Evolutionary conservation across 108 stramenopile species (phyloP).

Genomic region (Aurantiochytrium sp.): DNA sequence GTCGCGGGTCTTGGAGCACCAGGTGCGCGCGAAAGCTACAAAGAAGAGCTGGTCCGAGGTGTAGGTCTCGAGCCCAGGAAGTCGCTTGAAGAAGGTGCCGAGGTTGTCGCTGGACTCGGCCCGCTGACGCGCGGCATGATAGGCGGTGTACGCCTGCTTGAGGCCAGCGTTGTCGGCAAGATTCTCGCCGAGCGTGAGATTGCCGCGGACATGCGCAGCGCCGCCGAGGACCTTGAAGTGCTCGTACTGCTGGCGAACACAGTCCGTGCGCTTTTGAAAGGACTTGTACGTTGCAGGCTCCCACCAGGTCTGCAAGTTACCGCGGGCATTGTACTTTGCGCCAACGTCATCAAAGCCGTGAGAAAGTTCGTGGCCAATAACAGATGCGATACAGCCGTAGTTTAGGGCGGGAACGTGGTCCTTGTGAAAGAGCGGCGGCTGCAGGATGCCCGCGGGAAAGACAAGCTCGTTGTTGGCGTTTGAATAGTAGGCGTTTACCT

Average conservation of each 20-base stretch:
- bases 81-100: neutral
- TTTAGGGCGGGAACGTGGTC: neutral
- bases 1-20: neutral
- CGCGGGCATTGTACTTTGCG: neutral
- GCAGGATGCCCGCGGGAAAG: neutral
- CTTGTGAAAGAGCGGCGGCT: neutral
- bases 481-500: neutral
- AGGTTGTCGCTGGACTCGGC: neutral
- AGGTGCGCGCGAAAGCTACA: neutral
- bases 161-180: neutral
- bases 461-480: neutral
- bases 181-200: slow-evolving; percentile 11
- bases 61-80: neutral
- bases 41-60: neutral
- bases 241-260: neutral
- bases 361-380: slow-evolving; percentile 1
- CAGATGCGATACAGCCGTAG: neutral
- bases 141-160: neutral
- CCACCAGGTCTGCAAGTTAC: slow-evolving; percentile 3
- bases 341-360: slow-evolving; percentile 1
- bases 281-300: neutral
- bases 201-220: neutral
- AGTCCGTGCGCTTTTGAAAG: neutral
- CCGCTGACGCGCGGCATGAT: neutral
- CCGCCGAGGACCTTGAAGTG: neutral